Evolutionary conservation across 352 stramenopile species (phyloP), one percentile per base, ranked within the genome.

Genomic region (Globisporangium nagaii): DNA sequence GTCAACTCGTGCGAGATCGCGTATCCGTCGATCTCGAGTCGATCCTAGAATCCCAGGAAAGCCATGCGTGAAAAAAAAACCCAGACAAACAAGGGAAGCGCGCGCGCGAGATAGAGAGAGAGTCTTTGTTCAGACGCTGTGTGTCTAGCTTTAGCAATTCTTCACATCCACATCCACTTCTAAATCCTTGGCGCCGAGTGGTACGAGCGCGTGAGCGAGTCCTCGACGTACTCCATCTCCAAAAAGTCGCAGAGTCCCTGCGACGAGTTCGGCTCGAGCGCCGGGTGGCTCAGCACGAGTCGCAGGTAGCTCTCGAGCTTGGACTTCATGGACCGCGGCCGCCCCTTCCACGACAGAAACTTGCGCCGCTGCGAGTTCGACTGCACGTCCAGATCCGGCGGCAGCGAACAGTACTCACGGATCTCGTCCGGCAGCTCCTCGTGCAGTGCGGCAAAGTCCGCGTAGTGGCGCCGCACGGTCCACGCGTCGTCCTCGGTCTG

Each of bases 1-100:
- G 86, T 93, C 28, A 93, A 94, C 63, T 86, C 82, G 39, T 96
- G 86, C 64, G 85, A 93, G 58, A 89, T 93, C 37, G 70, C 84
- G 15, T 85, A 79, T 41, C 65, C 79, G 1, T 86, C 75, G 24
- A 75, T 84, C 61, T 75, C 70, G 22, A 80, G 40, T 58, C 68
- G 75, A 13, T 59, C 50, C 4, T 64, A 40, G 9, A 34, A 20
- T 19, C 17, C n/a, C n/a, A n/a, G n/a, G n/a, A n/a, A n/a, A n/a
- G n/a, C n/a, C n/a, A n/a, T n/a, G n/a, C n/a, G n/a, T n/a, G n/a
- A n/a, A n/a, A n/a, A n/a, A n/a, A n/a, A n/a, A n/a, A n/a, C n/a
- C n/a, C n/a, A n/a, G n/a, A n/a, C n/a, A n/a, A n/a, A n/a, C n/a
- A n/a, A n/a, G n/a, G n/a, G n/a, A n/a, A n/a, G n/a, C n/a, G n/a